These are phyloP conservation scores for Metschnikowia similis DNA, from an alignment of 805 yeast species.

Conservation along the genomic window DNA sequence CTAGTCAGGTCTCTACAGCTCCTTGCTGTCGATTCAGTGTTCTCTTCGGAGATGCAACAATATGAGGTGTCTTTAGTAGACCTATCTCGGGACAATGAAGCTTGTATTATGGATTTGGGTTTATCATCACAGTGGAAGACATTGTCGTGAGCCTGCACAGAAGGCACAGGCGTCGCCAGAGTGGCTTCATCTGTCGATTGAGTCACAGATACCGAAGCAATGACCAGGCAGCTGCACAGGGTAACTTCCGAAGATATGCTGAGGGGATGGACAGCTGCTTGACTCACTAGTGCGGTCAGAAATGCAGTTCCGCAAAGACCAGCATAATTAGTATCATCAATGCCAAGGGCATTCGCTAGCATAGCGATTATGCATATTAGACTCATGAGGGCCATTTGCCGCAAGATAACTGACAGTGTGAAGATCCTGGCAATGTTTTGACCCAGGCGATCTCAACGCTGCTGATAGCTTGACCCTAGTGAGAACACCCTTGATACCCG, in stretches of 20 bases:
- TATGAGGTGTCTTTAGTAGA: background rate
- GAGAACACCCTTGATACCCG: too few relatives aligned
- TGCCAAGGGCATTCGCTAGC: background rate
- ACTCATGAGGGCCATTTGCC: background rate
- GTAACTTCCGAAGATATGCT: background rate
- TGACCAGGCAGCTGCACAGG: background rate
- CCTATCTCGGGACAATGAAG: background rate
- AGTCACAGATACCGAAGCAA: background rate
- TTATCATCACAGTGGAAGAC: background rate
- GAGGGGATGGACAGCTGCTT: background rate
- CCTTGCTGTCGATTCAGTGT: background rate
- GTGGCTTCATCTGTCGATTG: background rate
- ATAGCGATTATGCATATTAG: background rate
- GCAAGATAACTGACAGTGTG: too few relatives aligned
- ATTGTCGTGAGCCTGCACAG: background rate
- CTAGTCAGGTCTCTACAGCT: background rate
- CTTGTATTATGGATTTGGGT: background rate
- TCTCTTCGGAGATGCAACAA: background rate
- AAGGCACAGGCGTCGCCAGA: too few relatives aligned
- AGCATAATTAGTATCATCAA: background rate
- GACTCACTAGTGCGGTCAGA: background rate
- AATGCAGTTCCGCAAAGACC: background rate
- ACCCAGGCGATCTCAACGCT: too few relatives aligned
- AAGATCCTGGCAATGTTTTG: too few relatives aligned
- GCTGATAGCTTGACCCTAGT: too few relatives aligned